A percentile compares a stretch with the other conserved stretches of the same genome.
Evolutionary conservation across 805 yeast genomes (phyloP).

Genomic region (Dipodascus geniculatus): DNA sequence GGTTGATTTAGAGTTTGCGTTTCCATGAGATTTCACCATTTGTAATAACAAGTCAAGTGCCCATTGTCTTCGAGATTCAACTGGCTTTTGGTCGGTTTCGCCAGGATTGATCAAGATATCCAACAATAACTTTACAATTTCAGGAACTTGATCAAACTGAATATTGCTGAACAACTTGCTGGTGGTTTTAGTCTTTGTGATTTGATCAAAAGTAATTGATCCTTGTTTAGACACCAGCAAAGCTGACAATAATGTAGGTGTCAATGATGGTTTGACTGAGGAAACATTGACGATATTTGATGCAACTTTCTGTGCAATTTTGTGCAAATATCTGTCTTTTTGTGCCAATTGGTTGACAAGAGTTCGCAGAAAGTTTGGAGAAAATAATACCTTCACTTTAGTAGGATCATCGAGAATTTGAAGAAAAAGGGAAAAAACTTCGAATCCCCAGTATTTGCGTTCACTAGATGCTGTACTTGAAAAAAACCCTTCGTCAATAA

Average conservation of each 20-base stretch:
- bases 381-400: slow-evolving; percentile 13
- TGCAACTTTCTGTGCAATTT: slow-evolving; percentile 47
- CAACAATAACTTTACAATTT: slow-evolving; percentile 17
- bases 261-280: slow-evolving; percentile 27
- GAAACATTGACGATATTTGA: slow-evolving; percentile 30
- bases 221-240: slow-evolving; percentile 38
- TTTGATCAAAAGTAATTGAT: slow-evolving; percentile 47
- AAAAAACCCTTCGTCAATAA: slow-evolving; percentile 73
- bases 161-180: slow-evolving; percentile 30
- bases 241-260: slow-evolving; percentile 24
- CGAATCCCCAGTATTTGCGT: slow-evolving; percentile 78
- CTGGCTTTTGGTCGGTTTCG: slow-evolving; percentile 15
- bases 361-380: slow-evolving; percentile 51
- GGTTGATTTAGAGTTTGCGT: slow-evolving; percentile 10
- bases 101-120: slow-evolving; percentile 10
- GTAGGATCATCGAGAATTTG: slow-evolving; percentile 15
- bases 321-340: slow-evolving; percentile 51
- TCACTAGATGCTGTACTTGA: slow-evolving; percentile 70
- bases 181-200: slow-evolving; percentile 62
- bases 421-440: slow-evolving; percentile 44
- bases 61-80: slow-evolving; percentile 38
- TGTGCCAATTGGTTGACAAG: slow-evolving; percentile 68
- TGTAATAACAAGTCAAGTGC: slow-evolving; percentile 45
- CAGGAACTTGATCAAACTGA: slow-evolving; percentile 8
- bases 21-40: slow-evolving; percentile 23